Evolutionary conservation across 1,139 yeast species (phyloP), one percentile per base, ranked within the genome.

Genomic region (Pichia sp.): DNA sequence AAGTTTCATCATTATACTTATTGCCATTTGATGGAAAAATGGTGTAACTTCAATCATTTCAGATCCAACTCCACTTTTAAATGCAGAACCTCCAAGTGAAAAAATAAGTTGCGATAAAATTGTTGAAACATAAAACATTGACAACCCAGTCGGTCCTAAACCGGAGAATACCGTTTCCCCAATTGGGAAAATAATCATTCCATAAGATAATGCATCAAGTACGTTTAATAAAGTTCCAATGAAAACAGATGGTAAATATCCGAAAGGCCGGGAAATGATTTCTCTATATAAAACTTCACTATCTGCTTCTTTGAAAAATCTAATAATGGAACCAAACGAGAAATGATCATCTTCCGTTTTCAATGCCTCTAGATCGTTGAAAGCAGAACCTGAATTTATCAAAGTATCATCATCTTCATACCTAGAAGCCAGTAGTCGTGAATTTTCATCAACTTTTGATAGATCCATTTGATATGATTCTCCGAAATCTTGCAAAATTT

Each of bases 1-100:
- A 20, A 56, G 35, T 25, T 43, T 48, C 7, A 40, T 10, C 55
- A 79, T 66, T 35, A 91, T 79, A 4, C 82, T 69, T 20, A 75
- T 67, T 0, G 97, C 96, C 95, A 91, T 89, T 4, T 94, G 74
- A 57, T 91, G 98, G 68, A 91, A 91, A 60, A 91, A 91, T 1
- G 98, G 98, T 1, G 96, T 94, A 18, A 91, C 89, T 61, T 91
- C 98, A 51, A 91, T 91, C 98, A 91, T 91, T 64, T 91, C 98
- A 4, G 96, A 84, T 0, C 98, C 98, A 38, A 89, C 80, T 9
- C 95, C 96, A 8, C 91, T 74, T 48, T 77, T 78, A 63, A 91
- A 91, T 4, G 86, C 83, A 11, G 95, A 84, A 2, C 94, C 95
- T 17, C 98, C 98, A 23, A 84, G 62, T 0, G 97, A 88, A 58